Evolutionary conservation across 2,329 filamentous ascomycete species (phyloP).

Genomic region (Monilinia aucupariae): DNA sequence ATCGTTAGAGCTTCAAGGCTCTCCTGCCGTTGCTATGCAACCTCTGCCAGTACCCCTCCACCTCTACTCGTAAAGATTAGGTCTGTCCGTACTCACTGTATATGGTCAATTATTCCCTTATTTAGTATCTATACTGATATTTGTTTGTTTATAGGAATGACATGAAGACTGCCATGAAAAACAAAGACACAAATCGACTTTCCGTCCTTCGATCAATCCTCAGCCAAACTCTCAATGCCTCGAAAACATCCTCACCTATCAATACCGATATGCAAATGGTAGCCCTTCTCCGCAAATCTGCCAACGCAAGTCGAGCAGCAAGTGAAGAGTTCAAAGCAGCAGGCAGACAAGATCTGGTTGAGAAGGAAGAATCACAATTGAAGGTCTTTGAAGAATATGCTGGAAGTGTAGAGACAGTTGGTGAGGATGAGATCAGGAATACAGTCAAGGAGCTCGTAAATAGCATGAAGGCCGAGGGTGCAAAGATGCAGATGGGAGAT

Average conservation of each 20-base stretch:
- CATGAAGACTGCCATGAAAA: constrained; percentile 61
- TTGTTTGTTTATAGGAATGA: constrained; percentile 39
- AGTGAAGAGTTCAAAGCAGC: constrained; percentile 58
- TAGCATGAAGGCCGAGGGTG: constrained; percentile 41
- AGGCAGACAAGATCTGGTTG: constrained; percentile 61
- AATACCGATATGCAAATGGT: constrained; percentile 65
- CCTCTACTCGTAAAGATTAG: constrained; percentile 37
- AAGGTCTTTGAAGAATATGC: constrained; percentile 61
- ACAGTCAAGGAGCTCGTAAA: constrained; percentile 49
- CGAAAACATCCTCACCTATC: constrained; percentile 67
- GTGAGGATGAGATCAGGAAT: constrained; percentile 52
- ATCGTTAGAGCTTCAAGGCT: constrained; percentile 26
- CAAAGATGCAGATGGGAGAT: constrained; percentile 50
- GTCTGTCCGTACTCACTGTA: constrained; percentile 28
- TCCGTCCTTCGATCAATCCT: constrained; percentile 64
- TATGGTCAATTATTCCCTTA: background rate
- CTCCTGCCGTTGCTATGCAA: constrained; percentile 30
- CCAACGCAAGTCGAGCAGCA: constrained; percentile 52
- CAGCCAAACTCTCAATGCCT: constrained; percentile 66
- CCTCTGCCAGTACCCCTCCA: constrained; percentile 28
- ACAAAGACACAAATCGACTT: constrained; percentile 59
- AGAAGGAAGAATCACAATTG: constrained; percentile 64
- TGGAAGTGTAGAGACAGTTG: constrained; percentile 50
- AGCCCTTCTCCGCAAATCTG: constrained; percentile 59
- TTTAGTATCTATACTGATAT: background rate